phyloP scores from a whole-genome alignment of 2,329 filamentous ascomycete genomes.

The Curvularia eragrostidis region DNA sequence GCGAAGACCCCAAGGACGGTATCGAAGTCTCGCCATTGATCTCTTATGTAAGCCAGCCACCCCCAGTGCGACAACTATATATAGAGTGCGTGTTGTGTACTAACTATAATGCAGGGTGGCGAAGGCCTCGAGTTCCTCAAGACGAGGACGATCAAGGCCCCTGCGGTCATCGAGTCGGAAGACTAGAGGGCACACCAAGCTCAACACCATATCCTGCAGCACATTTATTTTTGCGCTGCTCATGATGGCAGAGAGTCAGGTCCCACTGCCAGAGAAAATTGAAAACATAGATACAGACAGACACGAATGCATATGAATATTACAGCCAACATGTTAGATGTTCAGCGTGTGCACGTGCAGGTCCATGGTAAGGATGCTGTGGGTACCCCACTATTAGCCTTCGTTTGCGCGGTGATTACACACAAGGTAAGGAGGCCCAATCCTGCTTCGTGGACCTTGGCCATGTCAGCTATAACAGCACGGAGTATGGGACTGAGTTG shows the following conservation, averaged over 20 bases:
- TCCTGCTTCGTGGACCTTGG: background rate
- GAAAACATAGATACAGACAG: slow-evolving; percentile 12
- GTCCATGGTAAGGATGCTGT: background rate
- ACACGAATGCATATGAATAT: slow-evolving; percentile 16
- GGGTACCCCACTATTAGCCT: background rate
- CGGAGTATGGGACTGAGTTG: slow-evolving; percentile 1
- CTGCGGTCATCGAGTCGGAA: slow-evolving; percentile 69
- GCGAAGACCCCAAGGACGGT: slow-evolving; percentile 63
- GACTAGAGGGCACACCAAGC: slow-evolving; percentile 38
- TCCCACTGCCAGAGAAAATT: background rate
- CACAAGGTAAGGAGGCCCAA: background rate
- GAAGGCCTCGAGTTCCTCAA: slow-evolving; percentile 69
- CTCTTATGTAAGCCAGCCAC: slow-evolving; percentile 86
- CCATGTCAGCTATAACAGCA: background rate
- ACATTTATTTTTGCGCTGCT: background rate
- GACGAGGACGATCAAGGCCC: slow-evolving; percentile 65
- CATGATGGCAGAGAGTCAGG: background rate
- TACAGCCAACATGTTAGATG: background rate
- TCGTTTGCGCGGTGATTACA: background rate
- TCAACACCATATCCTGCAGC: background rate
- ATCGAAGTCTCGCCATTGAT: slow-evolving; percentile 91
- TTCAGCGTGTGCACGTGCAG: background rate
- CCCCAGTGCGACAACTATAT: background rate
- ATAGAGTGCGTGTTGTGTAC: background rate
- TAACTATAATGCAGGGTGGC: slow-evolving; percentile 57